phyloP scores from a whole-genome alignment of 441 rosid genomes.

The Pelargonium australe region DNA sequence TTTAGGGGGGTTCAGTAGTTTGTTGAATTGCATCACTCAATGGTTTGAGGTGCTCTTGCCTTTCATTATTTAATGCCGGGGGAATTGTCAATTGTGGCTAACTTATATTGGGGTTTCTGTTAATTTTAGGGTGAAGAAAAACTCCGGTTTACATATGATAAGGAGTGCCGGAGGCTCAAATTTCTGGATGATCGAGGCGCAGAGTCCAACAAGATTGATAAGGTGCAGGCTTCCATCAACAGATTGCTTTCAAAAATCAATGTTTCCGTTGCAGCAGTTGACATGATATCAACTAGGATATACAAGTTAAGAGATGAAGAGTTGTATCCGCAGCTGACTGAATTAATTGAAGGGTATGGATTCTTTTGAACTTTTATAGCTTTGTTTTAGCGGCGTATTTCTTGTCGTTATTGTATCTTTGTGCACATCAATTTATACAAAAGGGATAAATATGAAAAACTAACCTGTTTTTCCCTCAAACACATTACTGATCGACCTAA shows the following conservation, averaged over 20 bases:
- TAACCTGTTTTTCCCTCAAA: too few species aligned
- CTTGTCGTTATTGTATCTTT: not conserved
- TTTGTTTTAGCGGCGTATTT: not conserved
- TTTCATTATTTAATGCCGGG: too few species aligned
- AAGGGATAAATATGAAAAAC: too few species aligned
- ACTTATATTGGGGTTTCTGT: not conserved
- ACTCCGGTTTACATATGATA: constrained; percentile 22
- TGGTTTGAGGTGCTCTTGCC: too few species aligned
- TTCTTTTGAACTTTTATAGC: not conserved
- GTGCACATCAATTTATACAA: too few species aligned
- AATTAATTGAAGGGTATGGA: constrained; percentile 32
- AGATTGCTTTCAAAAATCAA: constrained; percentile 26
- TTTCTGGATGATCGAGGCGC: constrained; percentile 25
- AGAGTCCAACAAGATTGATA: constrained; percentile 23
- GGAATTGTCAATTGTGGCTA: not conserved
- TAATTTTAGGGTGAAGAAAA: constrained; percentile 25
- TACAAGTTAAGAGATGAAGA: constrained; percentile 41
- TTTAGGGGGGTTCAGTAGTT: too few species aligned
- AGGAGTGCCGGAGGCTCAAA: constrained; percentile 22
- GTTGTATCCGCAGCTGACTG: constrained; percentile 29
- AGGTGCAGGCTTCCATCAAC: constrained; percentile 20
- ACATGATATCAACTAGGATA: constrained; percentile 30
- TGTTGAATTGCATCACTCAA: too few species aligned
- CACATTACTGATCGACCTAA: too few species aligned
- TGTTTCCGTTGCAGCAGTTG: constrained; percentile 26